phyloP scores from a whole-genome alignment of 108 stramenopile genomes.

The Epipyxis sp. region DNA sequence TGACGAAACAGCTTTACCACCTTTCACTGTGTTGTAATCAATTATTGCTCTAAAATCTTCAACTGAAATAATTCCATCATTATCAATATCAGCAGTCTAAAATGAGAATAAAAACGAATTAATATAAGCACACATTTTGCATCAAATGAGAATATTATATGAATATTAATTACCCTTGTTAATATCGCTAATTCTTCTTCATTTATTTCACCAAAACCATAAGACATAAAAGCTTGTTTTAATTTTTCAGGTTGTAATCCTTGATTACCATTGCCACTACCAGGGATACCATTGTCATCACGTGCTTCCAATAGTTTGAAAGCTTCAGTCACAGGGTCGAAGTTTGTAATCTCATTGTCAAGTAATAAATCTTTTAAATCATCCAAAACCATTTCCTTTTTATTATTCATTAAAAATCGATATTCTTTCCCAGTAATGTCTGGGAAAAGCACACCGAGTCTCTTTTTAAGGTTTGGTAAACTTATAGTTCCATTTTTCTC shows the following conservation, averaged over 20 bases:
- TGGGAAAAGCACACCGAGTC: slow-evolving; percentile 52
- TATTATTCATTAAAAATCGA: slow-evolving; percentile 60
- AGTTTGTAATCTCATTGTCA: slow-evolving; percentile 60
- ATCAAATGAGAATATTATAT: not conserved
- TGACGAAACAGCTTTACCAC: not conserved
- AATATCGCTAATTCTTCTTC: slow-evolving; percentile 57
- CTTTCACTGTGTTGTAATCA: not conserved
- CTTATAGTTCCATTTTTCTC: slow-evolving; percentile 43
- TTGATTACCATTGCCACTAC: slow-evolving; percentile 48
- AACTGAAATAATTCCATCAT: slow-evolving; percentile 51
- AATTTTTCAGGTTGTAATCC: too few species aligned
- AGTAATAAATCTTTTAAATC: slow-evolving; percentile 55
- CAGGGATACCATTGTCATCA: slow-evolving; percentile 49
- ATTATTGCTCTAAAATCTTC: slow-evolving; percentile 46
- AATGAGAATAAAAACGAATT: not conserved
- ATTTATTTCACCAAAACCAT: slow-evolving; percentile 55
- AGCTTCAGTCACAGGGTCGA: slow-evolving; percentile 60
- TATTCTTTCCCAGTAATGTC: slow-evolving; percentile 55
- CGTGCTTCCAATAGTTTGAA: slow-evolving; percentile 55
- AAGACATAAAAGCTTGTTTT: slow-evolving; percentile 46
- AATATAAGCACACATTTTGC: not conserved
- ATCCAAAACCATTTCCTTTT: slow-evolving; percentile 54
- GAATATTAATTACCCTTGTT: not conserved
- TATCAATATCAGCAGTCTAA: slow-evolving; percentile 58
- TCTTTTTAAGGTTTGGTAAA: slow-evolving; percentile 43